Base-by-base conservation (phyloP, 169 alveolate species). In the Cryptosporidium ryanae region DNA sequence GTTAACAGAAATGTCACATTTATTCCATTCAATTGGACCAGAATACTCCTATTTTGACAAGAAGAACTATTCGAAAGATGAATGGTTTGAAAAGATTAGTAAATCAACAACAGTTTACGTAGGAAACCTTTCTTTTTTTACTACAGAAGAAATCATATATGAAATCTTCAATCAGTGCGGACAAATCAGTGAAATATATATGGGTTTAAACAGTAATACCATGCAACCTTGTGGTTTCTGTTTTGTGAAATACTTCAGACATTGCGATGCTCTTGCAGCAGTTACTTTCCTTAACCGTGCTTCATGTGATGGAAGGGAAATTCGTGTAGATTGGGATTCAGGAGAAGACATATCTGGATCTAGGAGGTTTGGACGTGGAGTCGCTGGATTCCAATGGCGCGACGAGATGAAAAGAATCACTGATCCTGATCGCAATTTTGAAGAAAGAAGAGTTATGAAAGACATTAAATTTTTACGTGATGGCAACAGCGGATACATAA, bases 161-260 rank as follows among this genome's bases (percentile, higher is more conserved):
- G 97, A 94, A 91, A 87, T 92, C 49, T 94, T 96, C 90, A 82
- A 94, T 49, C 82, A 84, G 29, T 94, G 96, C 55, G 99, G 98
- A 10, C 90, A 91, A 65, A 94, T 96, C 31, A 94, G 93, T 70
- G 90, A 94, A 46, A 90, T 96, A 10, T 92, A 94, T 46, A 95
- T 96, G 98, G 99, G 99, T 18, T 90, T 95, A 34, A 96, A 95
- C 82, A 84, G 92, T 63, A 90, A 91, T 15, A 92, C 94, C 46
- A 90, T 91, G 50, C 91, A 93, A 29, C 97, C 98, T 18, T 95
- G 98, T 81, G 99, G 99, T 3, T 96, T 96, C 82, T 94, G 97
- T 66, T 96, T 96, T 90, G 96, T 96, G 5, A 95, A 94, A 90
- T 96, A 90, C 82, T 91, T 70, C 52, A 91, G 91, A 13, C 94